These are phyloP conservation scores for Aegilops umbellulata DNA, from an alignment of 176 grass and related monocot genomes.

Conservation along the genomic window DNA sequence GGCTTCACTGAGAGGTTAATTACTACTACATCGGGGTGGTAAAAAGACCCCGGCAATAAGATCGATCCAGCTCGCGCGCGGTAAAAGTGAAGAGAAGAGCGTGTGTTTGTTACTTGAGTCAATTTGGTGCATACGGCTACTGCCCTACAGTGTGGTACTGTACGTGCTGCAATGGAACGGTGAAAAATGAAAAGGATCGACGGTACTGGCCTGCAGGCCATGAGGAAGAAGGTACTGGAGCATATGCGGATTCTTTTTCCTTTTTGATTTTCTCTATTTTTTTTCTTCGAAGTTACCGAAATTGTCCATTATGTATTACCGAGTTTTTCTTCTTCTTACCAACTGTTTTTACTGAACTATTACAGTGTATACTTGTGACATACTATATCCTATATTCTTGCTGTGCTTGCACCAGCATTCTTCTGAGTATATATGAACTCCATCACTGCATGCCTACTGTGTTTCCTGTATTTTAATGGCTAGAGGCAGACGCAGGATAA, in stretches of 20 bases:
- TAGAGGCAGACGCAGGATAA: neutral
- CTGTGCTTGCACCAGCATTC: slow-evolving; percentile 18
- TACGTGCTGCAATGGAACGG: slow-evolving; percentile 25
- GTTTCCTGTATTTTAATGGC: neutral
- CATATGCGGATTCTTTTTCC: slow-evolving; percentile 28
- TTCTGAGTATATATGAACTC: slow-evolving; percentile 18
- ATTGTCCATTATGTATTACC: slow-evolving; percentile 61
- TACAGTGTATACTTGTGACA: slow-evolving; percentile 68
- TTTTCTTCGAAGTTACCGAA: slow-evolving; percentile 29
- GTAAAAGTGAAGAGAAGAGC: slow-evolving; percentile 29
- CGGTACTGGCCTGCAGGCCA: slow-evolving; percentile 29
- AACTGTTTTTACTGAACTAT: slow-evolving; percentile 53
- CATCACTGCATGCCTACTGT: neutral
- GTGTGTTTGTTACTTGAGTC: neutral
- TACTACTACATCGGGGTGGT: slow-evolving; percentile 2
- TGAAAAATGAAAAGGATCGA: slow-evolving; percentile 11
- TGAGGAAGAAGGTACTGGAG: slow-evolving; percentile 34
- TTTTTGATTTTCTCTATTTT: neutral
- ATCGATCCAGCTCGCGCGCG: slow-evolving; percentile 34
- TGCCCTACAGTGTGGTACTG: slow-evolving; percentile 26
- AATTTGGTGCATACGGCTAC: slow-evolving; percentile 35
- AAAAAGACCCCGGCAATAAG: slow-evolving; percentile 55
- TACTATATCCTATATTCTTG: slow-evolving; percentile 42
- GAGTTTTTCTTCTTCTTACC: slow-evolving; percentile 40
- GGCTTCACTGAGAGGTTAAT: slow-evolving; percentile 32